Evolutionary conservation across 306 rosid species (phyloP).

Genomic region (Boehmeria nivea): DNA sequence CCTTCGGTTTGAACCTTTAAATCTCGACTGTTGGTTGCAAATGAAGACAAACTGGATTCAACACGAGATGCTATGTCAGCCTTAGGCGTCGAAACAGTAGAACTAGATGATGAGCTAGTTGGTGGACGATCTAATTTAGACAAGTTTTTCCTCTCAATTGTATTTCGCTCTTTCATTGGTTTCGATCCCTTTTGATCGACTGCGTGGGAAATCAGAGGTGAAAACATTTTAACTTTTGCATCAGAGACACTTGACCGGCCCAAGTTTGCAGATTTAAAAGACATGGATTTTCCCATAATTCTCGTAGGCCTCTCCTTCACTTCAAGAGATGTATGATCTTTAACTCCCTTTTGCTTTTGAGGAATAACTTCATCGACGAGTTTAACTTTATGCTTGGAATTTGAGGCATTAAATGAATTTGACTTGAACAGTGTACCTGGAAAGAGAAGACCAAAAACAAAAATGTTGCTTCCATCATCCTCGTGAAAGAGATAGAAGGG

Average conservation of each 20-base stretch:
- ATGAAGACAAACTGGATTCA: constrained; percentile 37
- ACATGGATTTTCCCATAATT: constrained; percentile 54
- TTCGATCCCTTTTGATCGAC: constrained; percentile 57
- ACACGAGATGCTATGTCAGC: constrained; percentile 46
- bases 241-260: constrained; percentile 47
- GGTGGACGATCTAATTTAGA: constrained; percentile 56
- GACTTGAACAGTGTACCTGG: constrained; percentile 69
- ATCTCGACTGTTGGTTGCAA: constrained; percentile 44
- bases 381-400: constrained; percentile 62
- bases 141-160: constrained; percentile 51
- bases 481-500: background rate
- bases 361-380: constrained; percentile 59
- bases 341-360: constrained; percentile 50
- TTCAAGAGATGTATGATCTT: constrained; percentile 50
- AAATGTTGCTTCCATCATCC: too few species aligned
- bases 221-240: constrained; percentile 66
- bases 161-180: constrained; percentile 51
- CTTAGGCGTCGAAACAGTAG: constrained; percentile 49
- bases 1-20: constrained; percentile 54
- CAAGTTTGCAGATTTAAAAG: constrained; percentile 50
- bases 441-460: constrained; percentile 18
- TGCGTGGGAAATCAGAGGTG: constrained; percentile 35
- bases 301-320: constrained; percentile 45
- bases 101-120: constrained; percentile 37
- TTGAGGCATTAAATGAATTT: constrained; percentile 52